Base-by-base conservation (phyloP, 2,329 filamentous ascomycete genomes). In the Penicillium rolfsii region DNA sequence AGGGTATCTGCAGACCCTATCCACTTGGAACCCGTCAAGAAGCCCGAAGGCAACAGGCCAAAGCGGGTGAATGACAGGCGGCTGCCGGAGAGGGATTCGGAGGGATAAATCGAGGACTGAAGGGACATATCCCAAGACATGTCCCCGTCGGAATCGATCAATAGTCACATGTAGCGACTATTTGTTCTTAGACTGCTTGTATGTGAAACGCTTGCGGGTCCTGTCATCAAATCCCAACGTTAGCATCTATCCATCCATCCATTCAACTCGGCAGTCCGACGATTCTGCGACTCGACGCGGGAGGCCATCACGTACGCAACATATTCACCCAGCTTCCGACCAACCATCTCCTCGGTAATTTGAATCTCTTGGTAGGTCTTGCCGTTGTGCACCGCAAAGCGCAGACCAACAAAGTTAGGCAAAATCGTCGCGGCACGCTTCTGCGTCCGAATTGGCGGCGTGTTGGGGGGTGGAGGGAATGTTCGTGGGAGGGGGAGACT, bases 321-420 rank as follows among this genome's bases (percentile, higher is more conserved):
- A 76, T 97, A 97, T 80, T 97, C 93, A 70, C 93, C 93, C 68
- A 97, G 83, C 80, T 97, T 97, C 79, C 95, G 90, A 57, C 93
- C 93, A 53, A 97, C 93, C 93, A 97, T 97, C 73, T 97, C 91
- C 76, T 97, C 93, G 16, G 93, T 96, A 65, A 97, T 90, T 67
- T 83, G 84, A 57, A 97, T 84, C 68, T 95, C 91, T 70, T 89
- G 81, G 78, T 97, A 97, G 35, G 85, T 85, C 81, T 95, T 96
- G 72, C 93, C 93, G 76, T 97, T 96, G 81, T 97, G 90, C 61
- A 97, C 86, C 78, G 93, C 89, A 77, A 97, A 97, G 75, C 87
- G 89, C 71, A 96, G 81, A 14, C 93, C 93, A 57, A 97, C 91
- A 75, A 97, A 97, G 78, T 91, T 96, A 64, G 93, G 93, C 59